Evolutionary conservation across 176 grass and related monocot species (phyloP).

Genomic region (Dendrocalamus sinicus): DNA sequence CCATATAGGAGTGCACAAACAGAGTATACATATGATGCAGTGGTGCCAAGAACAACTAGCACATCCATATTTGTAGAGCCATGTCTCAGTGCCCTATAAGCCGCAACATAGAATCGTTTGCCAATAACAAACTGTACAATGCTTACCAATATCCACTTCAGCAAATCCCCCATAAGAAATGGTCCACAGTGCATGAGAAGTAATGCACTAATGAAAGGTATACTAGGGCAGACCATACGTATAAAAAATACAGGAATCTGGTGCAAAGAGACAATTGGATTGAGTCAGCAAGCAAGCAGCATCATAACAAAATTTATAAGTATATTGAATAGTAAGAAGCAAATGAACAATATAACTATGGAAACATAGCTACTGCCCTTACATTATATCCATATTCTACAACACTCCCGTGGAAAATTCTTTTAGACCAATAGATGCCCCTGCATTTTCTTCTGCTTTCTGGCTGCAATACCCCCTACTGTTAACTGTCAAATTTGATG

Average conservation of each 20-base stretch:
- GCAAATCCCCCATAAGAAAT: constrained; percentile 76
- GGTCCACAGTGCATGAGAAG: constrained; percentile 75
- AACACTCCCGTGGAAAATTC: background rate
- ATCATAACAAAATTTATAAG: background rate
- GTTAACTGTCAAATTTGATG: constrained; percentile 2
- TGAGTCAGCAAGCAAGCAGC: constrained; percentile 31
- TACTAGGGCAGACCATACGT: constrained; percentile 79
- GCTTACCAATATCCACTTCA: constrained; percentile 87
- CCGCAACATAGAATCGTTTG: constrained; percentile 78
- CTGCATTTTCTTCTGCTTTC: background rate
- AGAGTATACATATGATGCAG: constrained; percentile 90
- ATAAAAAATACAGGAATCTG: constrained; percentile 99
- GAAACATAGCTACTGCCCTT: background rate
- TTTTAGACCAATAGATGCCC: background rate
- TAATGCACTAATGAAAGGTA: constrained; percentile 69
- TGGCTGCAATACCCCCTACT: background rate
- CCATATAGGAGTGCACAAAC: constrained; percentile 80
- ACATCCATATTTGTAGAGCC: constrained; percentile 99
- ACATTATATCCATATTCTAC: background rate
- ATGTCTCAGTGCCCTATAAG: constrained; percentile 78
- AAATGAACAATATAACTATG: constrained; percentile 20
- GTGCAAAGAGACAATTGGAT: constrained; percentile 39
- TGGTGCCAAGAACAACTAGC: constrained; percentile 90
- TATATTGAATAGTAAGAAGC: background rate
- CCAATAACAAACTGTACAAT: constrained; percentile 92